These are phyloP conservation scores for Myriangium duriaei DNA, from an alignment of 2,329 filamentous ascomycete species.

Conservation along the genomic window DNA sequence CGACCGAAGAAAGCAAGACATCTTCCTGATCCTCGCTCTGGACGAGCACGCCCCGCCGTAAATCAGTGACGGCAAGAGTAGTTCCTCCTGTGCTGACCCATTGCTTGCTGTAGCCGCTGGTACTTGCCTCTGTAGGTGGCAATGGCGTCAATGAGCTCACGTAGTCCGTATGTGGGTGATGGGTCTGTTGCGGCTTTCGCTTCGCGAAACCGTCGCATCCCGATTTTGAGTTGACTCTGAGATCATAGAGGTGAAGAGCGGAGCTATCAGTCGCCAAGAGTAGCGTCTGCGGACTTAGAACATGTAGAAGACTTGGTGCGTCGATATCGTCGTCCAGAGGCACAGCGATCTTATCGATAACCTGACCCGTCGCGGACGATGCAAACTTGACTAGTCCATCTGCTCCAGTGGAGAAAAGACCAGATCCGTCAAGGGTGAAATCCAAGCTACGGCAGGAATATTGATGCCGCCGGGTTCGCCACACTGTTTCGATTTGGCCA, in stretches of 20 bases:
- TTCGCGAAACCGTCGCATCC: conserved; percentile 32
- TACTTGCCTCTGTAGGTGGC: conserved; percentile 66
- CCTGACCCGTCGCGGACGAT: conserved; percentile 47
- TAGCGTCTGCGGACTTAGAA: conserved; percentile 74
- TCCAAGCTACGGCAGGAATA: conserved; percentile 76
- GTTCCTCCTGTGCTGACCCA: conserved; percentile 90
- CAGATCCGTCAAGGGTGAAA: conserved; percentile 65
- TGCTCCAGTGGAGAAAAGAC: conserved; percentile 48
- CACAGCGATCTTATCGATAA: conserved; percentile 70
- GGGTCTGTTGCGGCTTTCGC: conserved; percentile 61
- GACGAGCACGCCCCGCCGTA: conserved; percentile 73
- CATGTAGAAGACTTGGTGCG: conserved; percentile 67
- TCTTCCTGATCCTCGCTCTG: conserved; percentile 92
- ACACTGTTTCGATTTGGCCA: conserved; percentile 67
- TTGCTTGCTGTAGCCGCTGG: conserved; percentile 82
- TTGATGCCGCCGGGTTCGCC: conserved; percentile 83
- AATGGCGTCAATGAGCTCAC: conserved; percentile 78
- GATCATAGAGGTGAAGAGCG: conserved; percentile 75
- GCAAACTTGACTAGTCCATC: conserved; percentile 53
- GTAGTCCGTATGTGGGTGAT: conserved; percentile 84
- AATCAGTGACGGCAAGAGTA: conserved; percentile 79
- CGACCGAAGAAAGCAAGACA: conserved; percentile 69
- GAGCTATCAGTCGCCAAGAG: conserved; percentile 85
- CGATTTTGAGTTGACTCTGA: conserved; percentile 38
- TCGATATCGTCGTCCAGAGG: conserved; percentile 49